Base-by-base conservation (phyloP, 805 yeast species). In the Pichia scutulata region DNA sequence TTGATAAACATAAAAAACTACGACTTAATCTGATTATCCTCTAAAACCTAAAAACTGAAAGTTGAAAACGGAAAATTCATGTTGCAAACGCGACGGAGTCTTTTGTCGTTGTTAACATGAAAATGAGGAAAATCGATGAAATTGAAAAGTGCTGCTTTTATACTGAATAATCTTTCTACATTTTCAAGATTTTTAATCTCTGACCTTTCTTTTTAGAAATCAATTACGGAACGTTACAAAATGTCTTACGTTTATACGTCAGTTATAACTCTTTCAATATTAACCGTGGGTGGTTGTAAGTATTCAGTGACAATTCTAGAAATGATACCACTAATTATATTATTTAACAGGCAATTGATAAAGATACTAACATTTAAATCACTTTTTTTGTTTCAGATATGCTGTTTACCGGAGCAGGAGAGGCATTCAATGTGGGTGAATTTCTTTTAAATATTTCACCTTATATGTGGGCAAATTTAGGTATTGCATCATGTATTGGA, bases 391-490 rank as follows among this genome's bases (percentile, higher is more conserved):
- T 3, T 37, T 28, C 21, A 52, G 55, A 82, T 63, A 75, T 82
- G 80, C 74, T 93, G 57, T 89, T 93, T 78, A 89, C 89, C 55
- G 96, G 95, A 47, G 82, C 88, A 53, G 98, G 98, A 43, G 95
- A 89, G 66, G 76, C 81, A 48, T 93, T 93, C 75, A 86, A 93
- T 68, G 81, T 93, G 51, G 99, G 99, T 47, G 82, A 82, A 57
- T 90, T 92, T 64, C 76, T 93, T 57, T 80, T 82, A 57, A 74
- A 84, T 37, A 81, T 93, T 2, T 89, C 97, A 22, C 99, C 99
- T 7, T 93, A 93, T 66, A 80, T 93, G 84, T 93, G 98, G 98
- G 98, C 97, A 26, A 78, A 80, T 55, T 69, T 89, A 55, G 99
- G 99, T 49, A 89, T 93, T 55, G 84, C 86, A 16, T 70, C 82